These are phyloP conservation scores for Aspergillus puulaauensis DNA, from an alignment of 2,329 filamentous ascomycete species.

Conservation along the genomic window DNA sequence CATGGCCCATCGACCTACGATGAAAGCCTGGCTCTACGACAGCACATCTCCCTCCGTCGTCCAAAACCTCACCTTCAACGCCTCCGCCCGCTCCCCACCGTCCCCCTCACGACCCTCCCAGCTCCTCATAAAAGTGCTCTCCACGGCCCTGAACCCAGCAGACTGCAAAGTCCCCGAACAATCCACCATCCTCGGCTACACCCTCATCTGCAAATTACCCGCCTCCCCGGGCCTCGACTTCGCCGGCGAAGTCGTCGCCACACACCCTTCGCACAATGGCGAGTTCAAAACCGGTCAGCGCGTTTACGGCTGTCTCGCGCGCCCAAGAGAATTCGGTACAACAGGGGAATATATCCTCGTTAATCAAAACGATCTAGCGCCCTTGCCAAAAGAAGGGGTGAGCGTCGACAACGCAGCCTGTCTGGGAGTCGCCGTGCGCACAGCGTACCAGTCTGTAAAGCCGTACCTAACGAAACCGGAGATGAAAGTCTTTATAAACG, in stretches of 20 bases:
- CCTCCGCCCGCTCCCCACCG: slow-evolving; percentile 43
- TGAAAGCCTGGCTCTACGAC: slow-evolving; percentile 61
- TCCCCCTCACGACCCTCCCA: slow-evolving; percentile 44
- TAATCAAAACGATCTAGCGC: slow-evolving; percentile 31
- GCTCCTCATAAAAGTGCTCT: slow-evolving; percentile 56
- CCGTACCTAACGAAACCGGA: slow-evolving; percentile 39
- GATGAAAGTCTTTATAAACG: slow-evolving; percentile 65
- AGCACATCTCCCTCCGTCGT: slow-evolving; percentile 50
- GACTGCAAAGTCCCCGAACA: slow-evolving; percentile 63
- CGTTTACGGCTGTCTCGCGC: slow-evolving; percentile 46
- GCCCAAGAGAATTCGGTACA: slow-evolving; percentile 40
- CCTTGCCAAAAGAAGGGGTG: slow-evolving; percentile 47
- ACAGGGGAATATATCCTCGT: slow-evolving; percentile 47
- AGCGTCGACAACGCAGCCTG: slow-evolving; percentile 43
- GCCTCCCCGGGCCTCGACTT: slow-evolving; percentile 55
- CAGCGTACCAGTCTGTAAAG: slow-evolving; percentile 51
- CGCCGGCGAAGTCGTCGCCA: slow-evolving; percentile 44
- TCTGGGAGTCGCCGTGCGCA: slow-evolving; percentile 48
- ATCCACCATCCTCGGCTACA: slow-evolving; percentile 41
- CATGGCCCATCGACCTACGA: slow-evolving; percentile 37
- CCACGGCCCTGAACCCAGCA: slow-evolving; percentile 59
- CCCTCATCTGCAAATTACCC: slow-evolving; percentile 39
- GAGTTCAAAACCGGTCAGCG: slow-evolving; percentile 40
- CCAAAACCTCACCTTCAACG: slow-evolving; percentile 52
- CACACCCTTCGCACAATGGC: slow-evolving; percentile 28